phyloP scores from a whole-genome alignment of 441 rosid species.

The Breynia disticha region DNA sequence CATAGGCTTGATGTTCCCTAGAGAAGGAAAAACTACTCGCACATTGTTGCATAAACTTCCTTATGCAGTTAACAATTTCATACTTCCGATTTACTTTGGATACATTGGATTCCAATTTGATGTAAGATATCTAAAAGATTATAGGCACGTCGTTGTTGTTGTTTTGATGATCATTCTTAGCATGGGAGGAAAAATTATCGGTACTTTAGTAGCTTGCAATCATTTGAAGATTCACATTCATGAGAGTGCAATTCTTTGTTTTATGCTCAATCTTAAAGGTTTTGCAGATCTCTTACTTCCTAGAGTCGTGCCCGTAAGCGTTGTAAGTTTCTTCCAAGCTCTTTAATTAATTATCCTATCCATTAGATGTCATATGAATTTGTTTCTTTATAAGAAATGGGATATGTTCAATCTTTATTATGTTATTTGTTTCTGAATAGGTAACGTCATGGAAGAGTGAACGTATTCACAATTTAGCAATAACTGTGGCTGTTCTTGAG shows the following conservation, averaged over 20 bases:
- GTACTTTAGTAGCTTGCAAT: constrained; percentile 44
- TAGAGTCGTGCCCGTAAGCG: constrained; percentile 8
- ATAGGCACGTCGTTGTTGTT: constrained; percentile 15
- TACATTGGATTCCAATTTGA: constrained; percentile 64
- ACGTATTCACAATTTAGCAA: constrained; percentile 34
- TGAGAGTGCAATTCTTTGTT: constrained; percentile 42
- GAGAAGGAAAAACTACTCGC: constrained; percentile 68
- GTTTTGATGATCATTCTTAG: constrained; percentile 27
- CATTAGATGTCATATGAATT: too few species aligned
- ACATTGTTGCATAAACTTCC: constrained; percentile 52
- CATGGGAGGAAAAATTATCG: constrained; percentile 40
- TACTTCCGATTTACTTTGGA: constrained; percentile 80
- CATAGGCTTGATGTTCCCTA: constrained; percentile 60
- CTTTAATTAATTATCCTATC: not conserved
- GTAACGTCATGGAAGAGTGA: constrained; percentile 33
- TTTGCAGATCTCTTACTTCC: constrained; percentile 51
- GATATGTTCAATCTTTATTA: too few species aligned
- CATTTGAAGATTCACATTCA: constrained; percentile 38
- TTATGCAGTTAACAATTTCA: constrained; percentile 57
- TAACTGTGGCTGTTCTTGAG: constrained; percentile 43
- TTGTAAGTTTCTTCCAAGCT: constrained; percentile 11
- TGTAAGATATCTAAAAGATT: constrained; percentile 8
- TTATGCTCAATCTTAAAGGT: constrained; percentile 60
- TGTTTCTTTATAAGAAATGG: too few species aligned
- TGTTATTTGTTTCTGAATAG: not conserved